Conservation (phyloP, 148 eudicot species). For the Cornus suecica region DNA sequence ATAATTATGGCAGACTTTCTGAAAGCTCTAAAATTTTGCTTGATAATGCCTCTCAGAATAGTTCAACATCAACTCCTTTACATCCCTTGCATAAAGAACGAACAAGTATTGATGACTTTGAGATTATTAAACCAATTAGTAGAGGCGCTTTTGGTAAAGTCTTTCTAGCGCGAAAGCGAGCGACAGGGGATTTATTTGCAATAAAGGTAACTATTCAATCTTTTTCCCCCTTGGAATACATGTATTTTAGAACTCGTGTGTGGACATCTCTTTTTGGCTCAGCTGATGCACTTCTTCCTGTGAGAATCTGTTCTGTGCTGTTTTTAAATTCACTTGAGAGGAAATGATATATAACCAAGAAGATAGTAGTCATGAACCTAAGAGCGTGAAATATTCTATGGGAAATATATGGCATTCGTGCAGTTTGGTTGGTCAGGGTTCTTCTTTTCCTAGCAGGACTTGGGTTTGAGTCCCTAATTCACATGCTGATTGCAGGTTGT, state of each 20-base stretch:
- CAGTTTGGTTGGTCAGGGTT: background rate
- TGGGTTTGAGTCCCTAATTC: background rate
- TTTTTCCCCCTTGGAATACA: background rate
- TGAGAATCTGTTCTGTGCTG: background rate
- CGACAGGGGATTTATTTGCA: conserved; percentile 74
- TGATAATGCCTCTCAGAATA: conserved; percentile 54
- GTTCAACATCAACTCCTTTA: conserved; percentile 50
- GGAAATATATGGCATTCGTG: background rate
- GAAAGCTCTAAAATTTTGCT: conserved; percentile 26
- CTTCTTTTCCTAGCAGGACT: background rate
- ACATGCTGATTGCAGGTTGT: background rate
- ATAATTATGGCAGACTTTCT: conserved; percentile 20
- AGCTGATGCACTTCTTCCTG: background rate
- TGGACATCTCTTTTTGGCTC: too few relatives aligned
- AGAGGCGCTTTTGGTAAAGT: conserved; percentile 74
- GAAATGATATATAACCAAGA: background rate
- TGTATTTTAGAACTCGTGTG: background rate
- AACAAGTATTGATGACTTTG: conserved; percentile 70
- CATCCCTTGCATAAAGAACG: conserved; percentile 55
- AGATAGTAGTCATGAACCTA: background rate
- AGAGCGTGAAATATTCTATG: background rate
- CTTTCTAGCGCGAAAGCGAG: conserved; percentile 64
- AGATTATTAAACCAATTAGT: conserved; percentile 72
- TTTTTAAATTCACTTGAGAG: background rate
- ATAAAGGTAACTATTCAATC: conserved; percentile 43